Evolutionary conservation across 2,329 filamentous ascomycete species (phyloP).

Genomic region (Fusarium devonianum): DNA sequence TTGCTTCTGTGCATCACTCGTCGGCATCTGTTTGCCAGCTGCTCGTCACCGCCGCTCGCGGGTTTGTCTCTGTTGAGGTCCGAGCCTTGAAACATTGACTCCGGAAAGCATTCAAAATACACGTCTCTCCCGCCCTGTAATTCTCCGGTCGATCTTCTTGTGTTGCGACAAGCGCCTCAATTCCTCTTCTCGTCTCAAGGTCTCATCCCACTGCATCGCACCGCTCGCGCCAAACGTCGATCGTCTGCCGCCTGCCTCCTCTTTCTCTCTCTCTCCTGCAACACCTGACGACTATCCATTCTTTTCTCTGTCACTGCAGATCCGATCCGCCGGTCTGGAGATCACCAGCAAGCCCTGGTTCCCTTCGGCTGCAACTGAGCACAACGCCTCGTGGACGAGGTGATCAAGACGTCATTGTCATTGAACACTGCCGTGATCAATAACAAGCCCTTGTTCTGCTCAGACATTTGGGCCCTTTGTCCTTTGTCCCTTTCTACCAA

Average conservation of each 20-base stretch:
- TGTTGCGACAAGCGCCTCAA: constrained; percentile 27
- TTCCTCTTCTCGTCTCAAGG: constrained; percentile 10
- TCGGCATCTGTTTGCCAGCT: constrained; percentile 20
- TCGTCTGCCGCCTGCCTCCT: constrained; percentile 22
- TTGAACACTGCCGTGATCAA: constrained; percentile 4
- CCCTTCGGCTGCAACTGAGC: constrained; percentile 14
- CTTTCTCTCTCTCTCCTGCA: constrained; percentile 12
- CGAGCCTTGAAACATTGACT: constrained; percentile 10
- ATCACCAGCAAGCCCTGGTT: constrained; percentile 31
- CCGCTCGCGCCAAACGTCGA: constrained; percentile 32
- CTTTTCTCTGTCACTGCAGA: constrained; percentile 20
- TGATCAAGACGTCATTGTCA: constrained; percentile 25
- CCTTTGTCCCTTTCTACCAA: constrained; percentile 3
- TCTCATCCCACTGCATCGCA: constrained; percentile 11
- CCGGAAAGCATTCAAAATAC: constrained; percentile 35
- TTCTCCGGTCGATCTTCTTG: constrained; percentile 25
- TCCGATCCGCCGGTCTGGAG: constrained; percentile 16
- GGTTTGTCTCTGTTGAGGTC: constrained; percentile 20
- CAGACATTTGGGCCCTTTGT: constrained; percentile 21
- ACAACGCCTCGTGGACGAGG: constrained; percentile 34
- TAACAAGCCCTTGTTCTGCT: constrained; percentile 18
- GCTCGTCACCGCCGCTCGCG: constrained; percentile 8
- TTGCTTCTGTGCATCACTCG: neutral
- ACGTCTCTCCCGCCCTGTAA: constrained; percentile 15
- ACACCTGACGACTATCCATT: constrained; percentile 20